Evolutionary conservation across 1,284 basidiomycete genomes (phyloP), one percentile per base, ranked within the genome.

Genomic region (Pseudozyma pruni): DNA sequence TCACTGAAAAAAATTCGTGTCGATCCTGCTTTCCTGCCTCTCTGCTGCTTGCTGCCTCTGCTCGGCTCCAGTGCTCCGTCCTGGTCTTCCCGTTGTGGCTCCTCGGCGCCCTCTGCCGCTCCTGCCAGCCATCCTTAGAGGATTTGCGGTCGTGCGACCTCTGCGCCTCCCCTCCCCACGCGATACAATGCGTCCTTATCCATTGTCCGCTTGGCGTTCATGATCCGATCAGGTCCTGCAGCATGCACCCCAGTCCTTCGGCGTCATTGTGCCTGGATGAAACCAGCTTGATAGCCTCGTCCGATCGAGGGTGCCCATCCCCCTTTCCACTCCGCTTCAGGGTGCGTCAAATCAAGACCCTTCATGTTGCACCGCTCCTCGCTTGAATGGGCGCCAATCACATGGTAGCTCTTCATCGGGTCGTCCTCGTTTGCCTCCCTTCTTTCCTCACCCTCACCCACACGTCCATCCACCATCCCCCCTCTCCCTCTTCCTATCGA

Each of bases 191-290:
- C 17, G 7, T 6, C 17, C 5, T 20, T 27, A 29, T 45, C 29
- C 32, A 22, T 40, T 46, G 52, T 58, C 55, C 50, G 55, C 46
- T 53, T n/a, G 37, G 32, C 31, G 46, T 22, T 41, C 31, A n/a
- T n/a, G 52, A 40, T 33, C 44, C 29, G 27, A n/a, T 29, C 39
- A 33, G 43, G 48, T 50, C 48, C 43, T n/a, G n/a, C n/a, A n/a
- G n/a, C n/a, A n/a, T n/a, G n/a, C n/a, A 44, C 53, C 25, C 23
- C 40, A 50, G 61, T 37, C 14, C 43, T 11, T 27, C 23, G 20
- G 34, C 62, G 62, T 64, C 62, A 58, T 53, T n/a, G 10, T 53
- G 39, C 54, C 46, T 53, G 22, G 10, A 37, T 34, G 17, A 47
- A 35, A n/a, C n/a, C 29, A 17, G 37, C 25, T 32, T 35, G 17